Base-by-base conservation (phyloP, 2,329 filamentous ascomycete species). In the Pezicula rhizophila region DNA sequence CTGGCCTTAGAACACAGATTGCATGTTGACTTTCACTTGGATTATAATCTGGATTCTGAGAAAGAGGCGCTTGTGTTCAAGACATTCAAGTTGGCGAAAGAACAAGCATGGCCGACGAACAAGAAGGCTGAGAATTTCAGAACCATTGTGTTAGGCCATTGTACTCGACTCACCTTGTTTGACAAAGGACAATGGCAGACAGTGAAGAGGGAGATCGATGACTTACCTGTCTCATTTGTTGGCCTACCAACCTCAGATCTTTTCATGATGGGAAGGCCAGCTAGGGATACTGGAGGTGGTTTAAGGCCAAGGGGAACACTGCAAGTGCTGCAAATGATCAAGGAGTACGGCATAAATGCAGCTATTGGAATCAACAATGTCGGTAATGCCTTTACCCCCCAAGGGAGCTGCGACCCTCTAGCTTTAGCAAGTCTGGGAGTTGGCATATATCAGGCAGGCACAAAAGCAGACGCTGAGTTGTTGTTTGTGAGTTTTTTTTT, bases 301-400 rank as follows among this genome's bases (percentile, higher is more conserved):
- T 52, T 64, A 18, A 60, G 68, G 6, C 68, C 72, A 1, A 72
- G 84, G 51, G 83, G 81, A 1, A 88, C 84, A 0, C 67, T 88
- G 14, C 75, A 79, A 39, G 68, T 87, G 1, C 73, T 77, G 0
- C 68, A 77, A 4, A 70, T 88, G 67, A 83, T 87, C 51, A 70
- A 73, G 35, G 68, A 77, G 18, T 73, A 80, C 51, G 72, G 71
- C 0, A 61, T 88, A 3, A 73, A 80, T 50, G 80, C 74, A 17
- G 80, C 79, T 12, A 73, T 88, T 5, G 77, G 80, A 2, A 73
- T 86, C 34, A 88, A 88, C 59, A 89, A 89, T 58, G 78, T 89
- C 12, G 84, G 84, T 15, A 89, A 89, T 60, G 82, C 84, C 0
- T 88, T 89, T 57, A 88, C 85, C 6, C 85, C 85, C 0, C 79